Conservation (phyloP, 805 yeast genomes). For the Zygosaccharomyces lentus region DNA sequence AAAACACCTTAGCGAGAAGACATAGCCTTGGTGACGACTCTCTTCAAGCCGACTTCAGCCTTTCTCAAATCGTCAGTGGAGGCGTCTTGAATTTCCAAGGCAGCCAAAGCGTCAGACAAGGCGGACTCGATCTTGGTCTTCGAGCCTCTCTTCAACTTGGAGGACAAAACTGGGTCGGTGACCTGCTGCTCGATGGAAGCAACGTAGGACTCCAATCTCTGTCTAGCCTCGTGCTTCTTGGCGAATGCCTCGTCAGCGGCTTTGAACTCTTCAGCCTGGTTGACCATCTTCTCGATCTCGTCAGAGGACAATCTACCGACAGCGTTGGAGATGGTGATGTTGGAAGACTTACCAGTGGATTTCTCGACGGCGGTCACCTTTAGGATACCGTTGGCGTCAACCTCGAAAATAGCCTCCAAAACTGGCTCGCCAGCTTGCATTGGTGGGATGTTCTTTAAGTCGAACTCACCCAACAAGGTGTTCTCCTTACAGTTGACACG, state of each 20-base stretch:
- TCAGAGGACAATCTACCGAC: slow-evolving; percentile 96
- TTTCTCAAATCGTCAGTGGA: slow-evolving; percentile 96
- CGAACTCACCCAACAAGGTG: slow-evolving; percentile 97
- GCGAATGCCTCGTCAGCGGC: slow-evolving; percentile 98
- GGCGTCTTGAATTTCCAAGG: slow-evolving; percentile 94
- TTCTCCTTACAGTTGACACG: slow-evolving; percentile 98
- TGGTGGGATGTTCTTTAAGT: slow-evolving; percentile 97
- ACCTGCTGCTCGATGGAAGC: slow-evolving; percentile 91
- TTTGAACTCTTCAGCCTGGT: slow-evolving; percentile 99
- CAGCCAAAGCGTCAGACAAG: slow-evolving; percentile 95
- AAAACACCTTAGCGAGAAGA: slow-evolving; percentile 75
- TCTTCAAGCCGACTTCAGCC: slow-evolving; percentile 98
- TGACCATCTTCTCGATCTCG: slow-evolving; percentile 97
- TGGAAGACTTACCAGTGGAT: slow-evolving; percentile 97
- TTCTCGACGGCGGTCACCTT: slow-evolving; percentile 98
- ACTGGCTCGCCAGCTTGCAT: slow-evolving; percentile 99
- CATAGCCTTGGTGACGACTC: slow-evolving; percentile 99
- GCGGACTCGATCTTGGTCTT: slow-evolving; percentile 97
- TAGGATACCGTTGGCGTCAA: slow-evolving; percentile 99
- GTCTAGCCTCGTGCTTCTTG: slow-evolving; percentile 98
- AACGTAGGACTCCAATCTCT: slow-evolving; percentile 98
- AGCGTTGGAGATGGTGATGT: slow-evolving; percentile 98
- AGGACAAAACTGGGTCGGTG: slow-evolving; percentile 96
- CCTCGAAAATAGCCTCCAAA: slow-evolving; percentile 97
- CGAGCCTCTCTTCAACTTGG: slow-evolving; percentile 95